Evolutionary conservation across 495 filamentous ascomycete species (phyloP).

Genomic region (Monascus purpureus): DNA sequence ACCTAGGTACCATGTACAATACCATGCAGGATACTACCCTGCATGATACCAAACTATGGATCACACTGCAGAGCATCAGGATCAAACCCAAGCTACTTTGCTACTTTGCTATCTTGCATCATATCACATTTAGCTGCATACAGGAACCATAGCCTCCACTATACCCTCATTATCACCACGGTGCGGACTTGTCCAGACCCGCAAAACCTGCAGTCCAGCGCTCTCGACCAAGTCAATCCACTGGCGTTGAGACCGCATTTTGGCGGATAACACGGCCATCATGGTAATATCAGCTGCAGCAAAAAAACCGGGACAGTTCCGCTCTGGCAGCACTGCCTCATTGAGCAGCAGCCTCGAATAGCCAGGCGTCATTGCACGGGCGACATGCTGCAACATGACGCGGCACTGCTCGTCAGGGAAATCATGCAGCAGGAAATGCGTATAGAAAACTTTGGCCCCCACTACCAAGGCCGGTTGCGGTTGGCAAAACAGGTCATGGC

Average conservation of each 20-base stretch:
- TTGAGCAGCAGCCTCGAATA: constrained; percentile 33
- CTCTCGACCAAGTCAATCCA: constrained; percentile 17
- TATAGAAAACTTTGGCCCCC: constrained; percentile 16
- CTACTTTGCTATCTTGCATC: too few species aligned
- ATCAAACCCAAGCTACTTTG: too few species aligned
- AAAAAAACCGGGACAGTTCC: constrained; percentile 15
- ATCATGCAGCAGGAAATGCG: constrained; percentile 31
- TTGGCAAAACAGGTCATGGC: constrained; percentile 33
- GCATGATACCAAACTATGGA: too few species aligned
- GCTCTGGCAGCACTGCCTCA: constrained; percentile 29
- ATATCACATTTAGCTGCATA: too few species aligned
- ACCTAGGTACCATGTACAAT: too few species aligned
- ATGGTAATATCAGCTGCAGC: constrained; percentile 28
- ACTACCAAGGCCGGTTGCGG: constrained; percentile 31
- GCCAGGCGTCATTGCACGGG: constrained; percentile 23
- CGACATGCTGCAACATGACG: constrained; percentile 20
- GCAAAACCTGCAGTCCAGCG: constrained; percentile 45
- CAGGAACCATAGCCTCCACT: too few species aligned
- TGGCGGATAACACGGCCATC: constrained; percentile 14
- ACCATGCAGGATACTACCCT: too few species aligned
- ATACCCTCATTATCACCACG: too few species aligned
- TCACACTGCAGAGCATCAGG: too few species aligned
- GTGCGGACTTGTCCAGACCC: too few species aligned
- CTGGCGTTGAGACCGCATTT: constrained; percentile 17
- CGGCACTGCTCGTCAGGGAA: constrained; percentile 25